These are phyloP conservation scores for Tilletiopsis washingtonensis DNA, from an alignment of 1,284 basidiomycete species.

Conservation along the genomic window DNA sequence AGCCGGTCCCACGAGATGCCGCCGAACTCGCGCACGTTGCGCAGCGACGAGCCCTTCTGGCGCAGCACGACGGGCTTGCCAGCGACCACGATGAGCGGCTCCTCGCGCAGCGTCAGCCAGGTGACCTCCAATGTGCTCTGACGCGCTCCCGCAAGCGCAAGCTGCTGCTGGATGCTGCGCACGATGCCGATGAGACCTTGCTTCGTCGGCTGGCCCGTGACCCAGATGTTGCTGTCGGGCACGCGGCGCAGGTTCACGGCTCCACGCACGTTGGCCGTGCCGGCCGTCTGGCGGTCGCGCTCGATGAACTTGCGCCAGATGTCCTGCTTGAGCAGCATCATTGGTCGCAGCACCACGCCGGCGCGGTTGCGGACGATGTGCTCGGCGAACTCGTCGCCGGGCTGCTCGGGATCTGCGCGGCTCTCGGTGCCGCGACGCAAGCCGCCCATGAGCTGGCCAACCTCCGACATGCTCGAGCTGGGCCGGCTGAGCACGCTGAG, in stretches of 20 bases:
- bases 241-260: conserved; percentile 91
- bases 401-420: conserved; percentile 27
- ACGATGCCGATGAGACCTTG: conserved; percentile 83
- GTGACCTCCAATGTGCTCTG: conserved; percentile 56
- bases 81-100: conserved; percentile 91
- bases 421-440: conserved; percentile 1
- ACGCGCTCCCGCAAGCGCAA: conserved; percentile 13
- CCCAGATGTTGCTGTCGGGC: conserved; percentile 63
- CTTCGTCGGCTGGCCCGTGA: conserved; percentile 73
- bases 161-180: conserved; percentile 43
- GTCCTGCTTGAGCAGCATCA: conserved; percentile 43
- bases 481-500: conserved; percentile 10
- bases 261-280: conserved; percentile 58
- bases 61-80: conserved; percentile 56
- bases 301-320: conserved; percentile 43
- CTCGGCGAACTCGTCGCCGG: conserved; percentile 46
- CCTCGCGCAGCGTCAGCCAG: conserved; percentile 82
- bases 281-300: conserved; percentile 8
- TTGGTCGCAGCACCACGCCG: conserved; percentile 41
- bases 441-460: not conserved
- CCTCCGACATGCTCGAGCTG: not conserved
- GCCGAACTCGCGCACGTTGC: conserved; percentile 42
- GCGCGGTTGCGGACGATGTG: conserved; percentile 44
- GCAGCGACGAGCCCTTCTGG: conserved; percentile 39
- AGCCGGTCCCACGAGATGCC: conserved; percentile 43